Conservation (phyloP, 2,329 filamentous ascomycete species). For the Diaporthe eres region DNA sequence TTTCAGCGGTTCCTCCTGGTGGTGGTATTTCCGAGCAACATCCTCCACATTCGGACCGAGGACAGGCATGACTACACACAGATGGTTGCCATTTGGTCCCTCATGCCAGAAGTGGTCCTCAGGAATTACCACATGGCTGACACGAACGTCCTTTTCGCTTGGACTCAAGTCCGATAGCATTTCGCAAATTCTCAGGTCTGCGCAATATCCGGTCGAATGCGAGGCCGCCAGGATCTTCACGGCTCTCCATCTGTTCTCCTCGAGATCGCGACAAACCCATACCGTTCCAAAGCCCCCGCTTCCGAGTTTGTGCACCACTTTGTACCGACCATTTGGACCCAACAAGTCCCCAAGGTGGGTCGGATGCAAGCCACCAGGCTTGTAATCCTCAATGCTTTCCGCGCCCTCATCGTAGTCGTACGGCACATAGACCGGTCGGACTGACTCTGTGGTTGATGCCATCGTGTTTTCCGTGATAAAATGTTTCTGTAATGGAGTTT, state of each 20-base stretch:
- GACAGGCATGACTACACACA: neutral
- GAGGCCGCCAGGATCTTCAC: neutral
- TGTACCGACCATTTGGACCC: neutral
- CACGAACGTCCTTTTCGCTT: neutral
- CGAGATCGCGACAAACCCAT: neutral
- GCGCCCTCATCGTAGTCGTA: neutral
- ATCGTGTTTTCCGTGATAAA: neutral
- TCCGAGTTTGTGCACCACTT: neutral
- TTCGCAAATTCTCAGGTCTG: neutral
- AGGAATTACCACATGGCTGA: constrained; percentile 1
- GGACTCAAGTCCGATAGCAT: neutral
- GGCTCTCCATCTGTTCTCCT: neutral
- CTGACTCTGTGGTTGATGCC: neutral
- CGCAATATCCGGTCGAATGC: neutral
- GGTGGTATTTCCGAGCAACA: neutral
- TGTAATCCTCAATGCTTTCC: neutral
- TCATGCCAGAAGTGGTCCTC: constrained; percentile 3
- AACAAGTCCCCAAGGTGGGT: constrained; percentile 1
- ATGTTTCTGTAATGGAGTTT: neutral
- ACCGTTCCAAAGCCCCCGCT: constrained; percentile 1
- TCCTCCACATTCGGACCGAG: neutral
- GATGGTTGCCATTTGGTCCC: neutral
- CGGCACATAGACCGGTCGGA: neutral
- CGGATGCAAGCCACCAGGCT: neutral
- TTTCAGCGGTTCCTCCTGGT: neutral